A percentile compares a stretch with the other conserved stretches of the same genome.
Conservation (phyloP, 495 filamentous ascomycete genomes). For the Penicillium crystallinum region DNA sequence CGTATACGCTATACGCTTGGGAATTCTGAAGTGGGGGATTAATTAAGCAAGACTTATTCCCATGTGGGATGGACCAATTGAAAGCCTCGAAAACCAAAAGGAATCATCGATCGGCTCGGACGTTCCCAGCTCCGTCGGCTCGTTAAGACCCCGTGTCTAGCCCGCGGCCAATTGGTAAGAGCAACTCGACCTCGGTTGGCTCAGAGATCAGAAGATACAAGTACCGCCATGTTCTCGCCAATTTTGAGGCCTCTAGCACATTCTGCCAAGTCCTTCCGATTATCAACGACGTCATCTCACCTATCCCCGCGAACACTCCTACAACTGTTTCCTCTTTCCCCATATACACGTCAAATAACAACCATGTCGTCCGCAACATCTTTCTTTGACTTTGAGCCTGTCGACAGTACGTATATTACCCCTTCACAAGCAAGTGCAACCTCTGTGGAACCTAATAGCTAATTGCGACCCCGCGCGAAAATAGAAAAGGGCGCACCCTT, state of each 20-base stretch:
- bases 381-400: conserved; percentile 88
- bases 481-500: conserved; percentile 72
- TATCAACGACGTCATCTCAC: conserved; percentile 3
- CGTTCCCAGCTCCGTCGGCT: conserved; percentile 1
- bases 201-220: neutral
- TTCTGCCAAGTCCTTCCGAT: conserved; percentile 3
- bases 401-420: conserved; percentile 59
- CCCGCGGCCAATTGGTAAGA: conserved; percentile 9
- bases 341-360: conserved; percentile 24
- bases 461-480: conserved; percentile 8
- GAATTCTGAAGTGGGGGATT: neutral
- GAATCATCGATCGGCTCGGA: neutral
- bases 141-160: neutral
- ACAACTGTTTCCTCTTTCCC: neutral
- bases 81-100: neutral
- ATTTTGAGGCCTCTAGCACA: neutral
- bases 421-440: neutral
- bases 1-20: neutral
- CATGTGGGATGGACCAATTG: neutral
- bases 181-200: neutral
- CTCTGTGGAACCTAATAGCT: neutral
- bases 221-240: neutral
- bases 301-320: neutral
- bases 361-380: conserved; percentile 83
- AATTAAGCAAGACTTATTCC: neutral